phyloP scores from a whole-genome alignment of 495 filamentous ascomycete species.

The Annulohypoxylon bovei region DNA sequence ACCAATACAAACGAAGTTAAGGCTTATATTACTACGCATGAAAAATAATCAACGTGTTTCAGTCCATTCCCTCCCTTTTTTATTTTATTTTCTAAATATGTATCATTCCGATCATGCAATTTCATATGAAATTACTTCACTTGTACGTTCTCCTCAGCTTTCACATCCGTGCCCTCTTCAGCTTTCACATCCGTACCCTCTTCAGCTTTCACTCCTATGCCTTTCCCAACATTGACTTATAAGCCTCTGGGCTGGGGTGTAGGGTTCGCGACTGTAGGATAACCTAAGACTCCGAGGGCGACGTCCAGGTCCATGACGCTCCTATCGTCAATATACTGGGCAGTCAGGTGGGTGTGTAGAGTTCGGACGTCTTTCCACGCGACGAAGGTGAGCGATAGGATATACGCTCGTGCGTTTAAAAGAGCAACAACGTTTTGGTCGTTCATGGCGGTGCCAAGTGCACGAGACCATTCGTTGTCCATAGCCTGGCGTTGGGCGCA shows the following conservation, averaged over 20 bases:
- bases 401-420: neutral
- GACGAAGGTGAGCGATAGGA: neutral
- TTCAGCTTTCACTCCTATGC: no score
- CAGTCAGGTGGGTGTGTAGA: neutral
- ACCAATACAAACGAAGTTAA: neutral
- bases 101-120: no score
- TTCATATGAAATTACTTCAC: no score
- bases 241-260: neutral
- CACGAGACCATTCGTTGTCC: neutral
- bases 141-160: no score
- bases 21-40: neutral
- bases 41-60: neutral
- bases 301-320: neutral
- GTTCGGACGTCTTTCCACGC: neutral
- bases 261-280: neutral
- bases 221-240: no score
- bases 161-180: no score
- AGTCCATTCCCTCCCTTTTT: no score
- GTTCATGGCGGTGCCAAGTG: neutral
- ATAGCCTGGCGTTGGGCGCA: neutral
- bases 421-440: neutral
- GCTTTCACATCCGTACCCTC: no score
- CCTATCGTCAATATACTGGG: neutral
- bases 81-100: no score
- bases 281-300: neutral